phyloP scores from a whole-genome alignment of 805 yeast species.

The Lachancea dasiensis region DNA sequence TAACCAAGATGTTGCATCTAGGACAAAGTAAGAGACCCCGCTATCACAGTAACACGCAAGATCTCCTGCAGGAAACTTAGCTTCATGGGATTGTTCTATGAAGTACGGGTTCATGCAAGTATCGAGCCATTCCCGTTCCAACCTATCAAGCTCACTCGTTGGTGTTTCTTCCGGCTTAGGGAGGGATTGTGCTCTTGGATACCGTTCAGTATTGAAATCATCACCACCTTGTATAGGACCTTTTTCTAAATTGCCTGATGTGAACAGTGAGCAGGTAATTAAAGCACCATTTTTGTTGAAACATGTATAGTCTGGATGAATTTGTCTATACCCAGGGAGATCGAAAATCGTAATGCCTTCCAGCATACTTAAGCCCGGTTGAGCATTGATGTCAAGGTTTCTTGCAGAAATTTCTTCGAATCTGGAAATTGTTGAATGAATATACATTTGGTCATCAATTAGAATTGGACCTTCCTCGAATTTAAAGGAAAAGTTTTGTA shows the following conservation, averaged over 20 bases:
- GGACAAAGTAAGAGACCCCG: constrained; percentile 48
- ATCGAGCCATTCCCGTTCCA: constrained; percentile 18
- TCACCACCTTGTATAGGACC: constrained; percentile 17
- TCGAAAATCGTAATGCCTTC: constrained; percentile 28
- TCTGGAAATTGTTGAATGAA: neutral
- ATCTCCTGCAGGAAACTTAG: constrained; percentile 37
- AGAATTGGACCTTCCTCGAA: constrained; percentile 8
- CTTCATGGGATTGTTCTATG: constrained; percentile 15
- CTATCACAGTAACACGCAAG: constrained; percentile 55
- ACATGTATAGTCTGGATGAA: constrained; percentile 23
- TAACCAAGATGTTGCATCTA: constrained; percentile 77
- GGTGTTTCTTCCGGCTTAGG: constrained; percentile 1
- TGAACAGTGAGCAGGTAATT: constrained; percentile 31
- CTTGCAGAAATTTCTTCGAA: constrained; percentile 20
- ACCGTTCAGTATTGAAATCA: constrained; percentile 10
- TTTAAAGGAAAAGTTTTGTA: constrained; percentile 24
- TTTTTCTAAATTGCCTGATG: constrained; percentile 21
- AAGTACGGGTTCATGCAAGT: constrained; percentile 18
- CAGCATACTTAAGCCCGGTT: constrained; percentile 24
- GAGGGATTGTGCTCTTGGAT: constrained; percentile 1
- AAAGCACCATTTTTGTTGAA: constrained; percentile 33
- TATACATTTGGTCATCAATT: constrained; percentile 4
- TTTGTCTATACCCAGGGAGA: constrained; percentile 29
- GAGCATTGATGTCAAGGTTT: constrained; percentile 19
- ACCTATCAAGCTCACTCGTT: constrained; percentile 4